phyloP scores from a whole-genome alignment of 129 eudicot genomes.

The Chrysanthemum seticuspe region DNA sequence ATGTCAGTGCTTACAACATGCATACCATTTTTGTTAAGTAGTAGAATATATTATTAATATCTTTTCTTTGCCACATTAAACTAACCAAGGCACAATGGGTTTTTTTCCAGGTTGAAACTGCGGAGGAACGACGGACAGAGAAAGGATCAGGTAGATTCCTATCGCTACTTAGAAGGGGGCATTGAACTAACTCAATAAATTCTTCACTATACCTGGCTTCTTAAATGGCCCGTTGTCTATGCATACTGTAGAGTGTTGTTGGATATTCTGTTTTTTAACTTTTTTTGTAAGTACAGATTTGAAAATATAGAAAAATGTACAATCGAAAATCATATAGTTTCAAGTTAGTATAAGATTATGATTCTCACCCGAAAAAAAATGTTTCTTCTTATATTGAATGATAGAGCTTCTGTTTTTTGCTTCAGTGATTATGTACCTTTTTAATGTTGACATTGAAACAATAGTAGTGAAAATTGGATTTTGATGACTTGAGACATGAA shows the following conservation, averaged over 20 bases:
- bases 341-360: background rate
- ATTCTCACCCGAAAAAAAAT: too few relatives aligned
- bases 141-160: constrained; percentile 70
- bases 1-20: too few relatives aligned
- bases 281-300: background rate
- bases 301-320: constrained; percentile 15
- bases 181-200: constrained; percentile 31
- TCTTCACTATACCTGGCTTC: background rate
- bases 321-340: background rate
- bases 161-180: constrained; percentile 77
- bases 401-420: too few relatives aligned
- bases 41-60: too few relatives aligned
- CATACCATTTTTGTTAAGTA: too few relatives aligned
- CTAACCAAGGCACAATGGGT: too few relatives aligned
- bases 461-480: too few relatives aligned
- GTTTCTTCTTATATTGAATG: too few relatives aligned
- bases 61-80: background rate
- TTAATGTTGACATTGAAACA: too few relatives aligned
- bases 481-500: too few relatives aligned
- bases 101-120: constrained; percentile 60
- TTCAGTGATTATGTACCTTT: too few relatives aligned
- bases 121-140: constrained; percentile 61
- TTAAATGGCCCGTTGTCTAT: background rate
- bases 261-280: background rate
- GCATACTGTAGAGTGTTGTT: constrained; percentile 6